Evolutionary conservation across 2,329 filamentous ascomycete genomes (phyloP).

Genomic region (Harringtonia lauricola): DNA sequence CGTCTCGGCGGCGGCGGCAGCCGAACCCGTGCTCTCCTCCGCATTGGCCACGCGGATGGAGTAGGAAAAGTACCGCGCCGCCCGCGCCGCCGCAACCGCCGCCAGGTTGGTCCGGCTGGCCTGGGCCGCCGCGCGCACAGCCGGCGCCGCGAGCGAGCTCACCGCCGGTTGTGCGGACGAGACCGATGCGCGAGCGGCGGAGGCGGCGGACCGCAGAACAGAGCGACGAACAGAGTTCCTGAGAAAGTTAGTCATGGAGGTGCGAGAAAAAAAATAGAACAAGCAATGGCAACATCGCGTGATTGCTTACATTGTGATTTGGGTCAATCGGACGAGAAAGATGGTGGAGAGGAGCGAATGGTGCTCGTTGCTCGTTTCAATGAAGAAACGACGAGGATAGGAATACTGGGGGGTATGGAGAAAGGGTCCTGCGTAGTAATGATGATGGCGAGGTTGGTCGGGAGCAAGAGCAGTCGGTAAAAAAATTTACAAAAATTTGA

Average conservation of each 20-base stretch:
- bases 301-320: conserved; percentile 1
- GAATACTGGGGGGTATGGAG: too few relatives aligned
- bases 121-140: conserved; percentile 14
- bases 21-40: conserved; percentile 4
- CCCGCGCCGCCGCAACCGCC: conserved; percentile 5
- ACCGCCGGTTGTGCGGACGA: conserved; percentile 8
- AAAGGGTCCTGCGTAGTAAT: background rate
- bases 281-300: background rate
- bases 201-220: conserved; percentile 19
- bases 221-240: conserved; percentile 24
- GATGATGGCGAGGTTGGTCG: background rate
- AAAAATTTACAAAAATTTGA: too few relatives aligned
- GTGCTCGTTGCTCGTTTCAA: background rate
- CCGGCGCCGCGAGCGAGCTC: conserved; percentile 4
- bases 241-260: background rate
- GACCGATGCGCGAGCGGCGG: conserved; percentile 18
- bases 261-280: background rate
- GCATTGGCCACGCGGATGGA: conserved; percentile 12
- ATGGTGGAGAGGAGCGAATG: background rate
- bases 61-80: conserved; percentile 21
- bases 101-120: conserved; percentile 8
- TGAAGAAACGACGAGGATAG: background rate
- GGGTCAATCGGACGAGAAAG: background rate
- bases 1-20: background rate
- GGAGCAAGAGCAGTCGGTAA: background rate